These are phyloP conservation scores for Ilex aquifolium DNA, from an alignment of 257 asterid genomes.

Conservation along the genomic window DNA sequence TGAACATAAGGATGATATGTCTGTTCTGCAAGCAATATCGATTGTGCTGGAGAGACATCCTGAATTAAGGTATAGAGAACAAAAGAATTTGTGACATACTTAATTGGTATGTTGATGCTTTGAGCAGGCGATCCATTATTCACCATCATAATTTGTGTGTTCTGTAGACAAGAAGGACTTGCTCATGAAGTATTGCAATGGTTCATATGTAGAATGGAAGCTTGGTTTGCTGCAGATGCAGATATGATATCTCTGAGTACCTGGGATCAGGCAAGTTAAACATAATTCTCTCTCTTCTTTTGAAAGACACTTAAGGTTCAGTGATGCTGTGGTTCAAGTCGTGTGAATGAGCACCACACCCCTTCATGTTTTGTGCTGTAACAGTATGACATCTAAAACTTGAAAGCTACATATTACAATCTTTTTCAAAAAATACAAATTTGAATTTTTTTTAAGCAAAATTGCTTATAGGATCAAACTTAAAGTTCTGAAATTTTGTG, in stretches of 20 bases:
- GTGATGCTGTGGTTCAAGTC: too few species aligned
- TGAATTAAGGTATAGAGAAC: slow-evolving; percentile 55
- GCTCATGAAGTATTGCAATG: slow-evolving; percentile 89
- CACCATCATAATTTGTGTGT: slow-evolving; percentile 11
- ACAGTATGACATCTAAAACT: too few species aligned
- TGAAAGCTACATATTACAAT: too few species aligned
- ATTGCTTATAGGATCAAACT: too few species aligned
- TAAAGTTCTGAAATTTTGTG: too few species aligned
- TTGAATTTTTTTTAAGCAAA: too few species aligned
- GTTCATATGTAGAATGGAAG: slow-evolving; percentile 99
- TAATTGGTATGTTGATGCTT: slow-evolving; percentile 4
- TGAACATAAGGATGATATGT: slow-evolving; percentile 66
- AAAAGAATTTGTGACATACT: not conserved
- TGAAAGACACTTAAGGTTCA: too few species aligned
- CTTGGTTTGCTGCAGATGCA: slow-evolving; percentile 99
- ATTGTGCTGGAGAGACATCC: slow-evolving; percentile 78
- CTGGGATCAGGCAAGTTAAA: slow-evolving; percentile 86
- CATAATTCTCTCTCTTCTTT: not conserved
- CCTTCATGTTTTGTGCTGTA: too few species aligned
- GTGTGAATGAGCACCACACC: too few species aligned
- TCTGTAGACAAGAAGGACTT: slow-evolving; percentile 69
- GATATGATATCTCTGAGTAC: slow-evolving; percentile 91
- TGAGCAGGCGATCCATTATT: slow-evolving; percentile 18
- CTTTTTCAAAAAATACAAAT: too few species aligned
- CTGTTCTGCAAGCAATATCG: slow-evolving; percentile 78